These are phyloP conservation scores for Helminthosporium solani DNA, from an alignment of 2,329 filamentous ascomycete species.

Conservation along the genomic window DNA sequence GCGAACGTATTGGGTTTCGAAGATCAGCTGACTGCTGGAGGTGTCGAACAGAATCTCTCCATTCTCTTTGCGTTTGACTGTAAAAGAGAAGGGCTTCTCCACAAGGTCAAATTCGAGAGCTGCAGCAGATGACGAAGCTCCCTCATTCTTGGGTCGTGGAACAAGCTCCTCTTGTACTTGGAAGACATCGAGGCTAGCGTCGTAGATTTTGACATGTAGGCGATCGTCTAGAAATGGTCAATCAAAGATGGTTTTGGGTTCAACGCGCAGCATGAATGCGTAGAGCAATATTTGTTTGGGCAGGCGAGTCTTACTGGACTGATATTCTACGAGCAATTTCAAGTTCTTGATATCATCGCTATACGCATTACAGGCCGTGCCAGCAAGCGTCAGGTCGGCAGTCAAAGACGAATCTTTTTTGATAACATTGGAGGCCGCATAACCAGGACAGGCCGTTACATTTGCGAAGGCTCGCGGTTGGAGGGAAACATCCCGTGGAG, in stretches of 20 bases:
- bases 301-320: slow-evolving; percentile 51
- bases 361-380: slow-evolving; percentile 62
- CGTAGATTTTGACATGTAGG: slow-evolving; percentile 74
- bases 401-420: slow-evolving; percentile 59
- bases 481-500: slow-evolving; percentile 2
- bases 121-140: slow-evolving; percentile 36
- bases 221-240: slow-evolving; percentile 54
- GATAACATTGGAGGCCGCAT: slow-evolving; percentile 62
- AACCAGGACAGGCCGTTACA: slow-evolving; percentile 61
- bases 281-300: background rate
- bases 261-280: slow-evolving; percentile 1
- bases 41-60: slow-evolving; percentile 69
- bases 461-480: background rate
- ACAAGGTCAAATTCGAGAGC: slow-evolving; percentile 57
- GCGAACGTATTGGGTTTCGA: slow-evolving; percentile 75
- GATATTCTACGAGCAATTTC: slow-evolving; percentile 61
- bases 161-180: slow-evolving; percentile 72
- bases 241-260: slow-evolving; percentile 1
- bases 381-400: slow-evolving; percentile 69
- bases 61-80: slow-evolving; percentile 59
- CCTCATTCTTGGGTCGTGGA: slow-evolving; percentile 55
- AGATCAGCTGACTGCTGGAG: slow-evolving; percentile 65
- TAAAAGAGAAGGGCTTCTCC: slow-evolving; percentile 67
- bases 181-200: slow-evolving; percentile 68
- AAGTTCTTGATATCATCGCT: slow-evolving; percentile 59